phyloP scores from a whole-genome alignment of 2,329 filamentous ascomycete species.

The Cladobotryum mycophilum region DNA sequence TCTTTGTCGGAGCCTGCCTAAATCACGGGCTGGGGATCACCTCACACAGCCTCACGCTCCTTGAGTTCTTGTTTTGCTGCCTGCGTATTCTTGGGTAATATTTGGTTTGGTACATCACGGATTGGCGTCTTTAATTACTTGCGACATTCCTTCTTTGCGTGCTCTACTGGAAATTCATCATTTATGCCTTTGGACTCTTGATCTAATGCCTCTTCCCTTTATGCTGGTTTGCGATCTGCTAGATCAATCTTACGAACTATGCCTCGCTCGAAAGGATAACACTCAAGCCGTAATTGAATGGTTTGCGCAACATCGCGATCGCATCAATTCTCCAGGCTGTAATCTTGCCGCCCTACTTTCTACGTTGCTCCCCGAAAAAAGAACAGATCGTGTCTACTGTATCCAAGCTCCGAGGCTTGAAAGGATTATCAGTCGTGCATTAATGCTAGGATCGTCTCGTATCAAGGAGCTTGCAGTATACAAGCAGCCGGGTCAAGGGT shows the following conservation, averaged over 20 bases:
- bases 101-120: no score
- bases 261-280: slow-evolving; percentile 26
- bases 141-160: background rate
- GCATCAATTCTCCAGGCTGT: slow-evolving; percentile 51
- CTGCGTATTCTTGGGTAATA: no score
- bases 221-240: slow-evolving; percentile 67
- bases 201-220: slow-evolving; percentile 59
- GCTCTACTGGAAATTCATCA: background rate
- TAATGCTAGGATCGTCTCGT: slow-evolving; percentile 59
- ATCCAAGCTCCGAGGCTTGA: slow-evolving; percentile 58
- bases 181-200: slow-evolving; percentile 8
- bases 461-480: slow-evolving; percentile 58
- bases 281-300: slow-evolving; percentile 49
- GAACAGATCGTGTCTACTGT: slow-evolving; percentile 72
- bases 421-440: slow-evolving; percentile 58
- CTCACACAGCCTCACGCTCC: no score
- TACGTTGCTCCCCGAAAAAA: slow-evolving; percentile 66
- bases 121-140: no score
- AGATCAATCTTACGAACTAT: slow-evolving; percentile 53
- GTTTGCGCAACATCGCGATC: slow-evolving; percentile 58
- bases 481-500: slow-evolving; percentile 46
- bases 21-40: no score
- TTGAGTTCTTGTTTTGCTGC: no score
- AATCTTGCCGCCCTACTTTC: slow-evolving; percentile 63
- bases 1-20: no score